phyloP scores from a whole-genome alignment of 2,329 filamentous ascomycete species.

The Colletotrichum australisinense region DNA sequence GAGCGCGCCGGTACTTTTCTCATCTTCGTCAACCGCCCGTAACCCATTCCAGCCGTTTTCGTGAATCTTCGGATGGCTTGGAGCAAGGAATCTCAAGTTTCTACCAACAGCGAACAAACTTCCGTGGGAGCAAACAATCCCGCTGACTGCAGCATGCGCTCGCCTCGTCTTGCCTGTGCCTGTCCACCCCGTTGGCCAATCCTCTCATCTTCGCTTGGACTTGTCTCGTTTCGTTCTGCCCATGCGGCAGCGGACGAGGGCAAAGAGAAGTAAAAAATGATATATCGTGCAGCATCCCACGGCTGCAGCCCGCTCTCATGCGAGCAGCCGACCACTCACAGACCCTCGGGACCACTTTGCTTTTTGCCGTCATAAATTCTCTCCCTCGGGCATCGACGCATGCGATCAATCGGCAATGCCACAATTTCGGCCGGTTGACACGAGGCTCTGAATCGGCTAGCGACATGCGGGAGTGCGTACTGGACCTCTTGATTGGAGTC shows the following conservation, averaged over 20 bases:
- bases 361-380: slow-evolving; percentile 19
- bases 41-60: slow-evolving; percentile 21
- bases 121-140: background rate
- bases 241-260: background rate
- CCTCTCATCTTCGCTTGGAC: slow-evolving; percentile 6
- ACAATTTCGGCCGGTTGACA: slow-evolving; percentile 35
- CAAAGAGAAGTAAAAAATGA: slow-evolving; percentile 9
- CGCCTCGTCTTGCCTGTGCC: slow-evolving; percentile 1
- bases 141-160: background rate
- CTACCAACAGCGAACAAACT: background rate
- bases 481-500: slow-evolving; percentile 18
- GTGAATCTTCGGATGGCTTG: background rate
- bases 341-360: slow-evolving; percentile 20
- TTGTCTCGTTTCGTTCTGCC: slow-evolving; percentile 24
- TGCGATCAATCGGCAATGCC: slow-evolving; percentile 32
- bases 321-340: slow-evolving; percentile 17
- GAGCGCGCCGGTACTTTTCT: slow-evolving; percentile 7
- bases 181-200: background rate
- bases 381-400: slow-evolving; percentile 36
- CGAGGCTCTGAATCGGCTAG: slow-evolving; percentile 29
- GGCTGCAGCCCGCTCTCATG: slow-evolving; percentile 21
- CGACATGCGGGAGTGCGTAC: slow-evolving; percentile 17
- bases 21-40: slow-evolving; percentile 15
- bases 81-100: background rate
- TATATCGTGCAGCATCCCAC: slow-evolving; percentile 22